phyloP scores from a whole-genome alignment of 495 filamentous ascomycete species.

The Durotheca rogersii region DNA sequence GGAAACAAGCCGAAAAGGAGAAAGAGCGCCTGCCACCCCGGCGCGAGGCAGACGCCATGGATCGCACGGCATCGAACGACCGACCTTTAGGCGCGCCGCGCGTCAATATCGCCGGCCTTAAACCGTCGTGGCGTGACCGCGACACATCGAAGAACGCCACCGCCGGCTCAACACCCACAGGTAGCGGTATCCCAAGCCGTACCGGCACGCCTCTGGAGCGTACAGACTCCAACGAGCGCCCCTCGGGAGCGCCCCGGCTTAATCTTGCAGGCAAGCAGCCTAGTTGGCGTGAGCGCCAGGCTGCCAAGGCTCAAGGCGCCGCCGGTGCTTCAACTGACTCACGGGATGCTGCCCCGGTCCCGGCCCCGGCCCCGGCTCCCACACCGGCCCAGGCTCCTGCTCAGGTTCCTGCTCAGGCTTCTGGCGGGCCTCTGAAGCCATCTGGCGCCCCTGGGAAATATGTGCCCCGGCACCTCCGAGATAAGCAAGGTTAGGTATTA shows the following conservation, averaged over 20 bases:
- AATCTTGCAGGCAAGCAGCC: slow-evolving; percentile 62
- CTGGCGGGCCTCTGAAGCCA: slow-evolving; percentile 42
- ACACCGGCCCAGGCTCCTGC: slow-evolving; percentile 21
- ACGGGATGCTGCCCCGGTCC: slow-evolving; percentile 28
- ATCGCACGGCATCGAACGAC: slow-evolving; percentile 41
- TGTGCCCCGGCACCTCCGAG: slow-evolving; percentile 39
- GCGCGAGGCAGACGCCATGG: slow-evolving; percentile 38
- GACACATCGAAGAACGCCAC: slow-evolving; percentile 36
- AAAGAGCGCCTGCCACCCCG: slow-evolving; percentile 30
- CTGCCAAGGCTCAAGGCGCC: slow-evolving; percentile 52
- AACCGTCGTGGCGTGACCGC: slow-evolving; percentile 47
- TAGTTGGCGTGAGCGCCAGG: slow-evolving; percentile 84
- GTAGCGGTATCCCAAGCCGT: slow-evolving; percentile 31
- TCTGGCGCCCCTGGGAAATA: slow-evolving; percentile 49
- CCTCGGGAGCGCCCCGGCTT: slow-evolving; percentile 64
- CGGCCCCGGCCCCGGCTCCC: too few relatives aligned
- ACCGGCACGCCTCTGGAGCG: slow-evolving; percentile 42
- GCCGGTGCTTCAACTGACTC: slow-evolving; percentile 4
- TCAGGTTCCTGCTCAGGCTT: slow-evolving; percentile 22
- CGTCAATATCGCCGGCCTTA: slow-evolving; percentile 29
- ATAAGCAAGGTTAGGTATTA: slow-evolving; percentile 36
- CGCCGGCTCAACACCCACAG: slow-evolving; percentile 16
- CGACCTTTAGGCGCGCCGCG: slow-evolving; percentile 36
- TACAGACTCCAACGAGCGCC: slow-evolving; percentile 57
- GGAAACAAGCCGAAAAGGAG: slow-evolving; percentile 51